Evolutionary conservation across 768 basidiomycete species (phyloP).

Genomic region (Mycena galericulata): DNA sequence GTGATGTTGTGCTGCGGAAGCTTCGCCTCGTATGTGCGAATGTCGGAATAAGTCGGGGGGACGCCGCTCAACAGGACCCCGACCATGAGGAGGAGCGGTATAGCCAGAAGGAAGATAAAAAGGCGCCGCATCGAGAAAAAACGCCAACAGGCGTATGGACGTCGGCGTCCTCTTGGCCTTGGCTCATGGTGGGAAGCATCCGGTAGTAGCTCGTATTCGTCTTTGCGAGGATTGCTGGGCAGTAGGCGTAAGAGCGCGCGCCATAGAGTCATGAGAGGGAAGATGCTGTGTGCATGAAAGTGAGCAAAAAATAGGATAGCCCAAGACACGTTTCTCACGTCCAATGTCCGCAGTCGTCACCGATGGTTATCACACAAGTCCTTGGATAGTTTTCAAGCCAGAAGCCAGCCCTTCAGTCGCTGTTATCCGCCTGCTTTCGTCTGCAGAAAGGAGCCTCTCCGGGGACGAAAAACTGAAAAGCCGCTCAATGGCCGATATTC

Average conservation of each 20-base stretch:
- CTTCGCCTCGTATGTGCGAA: slow-evolving; percentile 47
- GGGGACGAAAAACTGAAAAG: too few species aligned
- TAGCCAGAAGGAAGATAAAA: slow-evolving; percentile 35
- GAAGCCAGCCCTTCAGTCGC: too few species aligned
- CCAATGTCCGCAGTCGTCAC: not conserved
- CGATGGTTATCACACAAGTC: too few species aligned
- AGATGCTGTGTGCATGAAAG: slow-evolving; percentile 1
- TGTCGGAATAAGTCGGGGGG: slow-evolving; percentile 53
- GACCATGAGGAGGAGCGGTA: slow-evolving; percentile 41
- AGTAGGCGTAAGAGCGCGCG: slow-evolving; percentile 17
- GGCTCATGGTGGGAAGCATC: slow-evolving; percentile 29
- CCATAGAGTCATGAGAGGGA: slow-evolving; percentile 28
- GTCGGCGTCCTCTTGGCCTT: slow-evolving; percentile 25
- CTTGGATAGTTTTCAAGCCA: too few species aligned
- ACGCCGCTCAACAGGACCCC: slow-evolving; percentile 50
- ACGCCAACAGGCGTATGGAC: slow-evolving; percentile 26
- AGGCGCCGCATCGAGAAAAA: slow-evolving; percentile 45
- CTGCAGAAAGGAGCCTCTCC: too few species aligned
- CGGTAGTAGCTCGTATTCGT: slow-evolving; percentile 31
- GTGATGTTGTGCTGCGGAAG: slow-evolving; percentile 54
- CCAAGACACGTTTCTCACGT: slow-evolving; percentile 10
- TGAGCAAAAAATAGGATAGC: not conserved
- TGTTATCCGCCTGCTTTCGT: too few species aligned
- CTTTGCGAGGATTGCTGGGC: slow-evolving; percentile 11
- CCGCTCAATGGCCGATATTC: too few species aligned